phyloP scores from a whole-genome alignment of 2,329 filamentous ascomycete genomes.

The Apiospora arundinis region DNA sequence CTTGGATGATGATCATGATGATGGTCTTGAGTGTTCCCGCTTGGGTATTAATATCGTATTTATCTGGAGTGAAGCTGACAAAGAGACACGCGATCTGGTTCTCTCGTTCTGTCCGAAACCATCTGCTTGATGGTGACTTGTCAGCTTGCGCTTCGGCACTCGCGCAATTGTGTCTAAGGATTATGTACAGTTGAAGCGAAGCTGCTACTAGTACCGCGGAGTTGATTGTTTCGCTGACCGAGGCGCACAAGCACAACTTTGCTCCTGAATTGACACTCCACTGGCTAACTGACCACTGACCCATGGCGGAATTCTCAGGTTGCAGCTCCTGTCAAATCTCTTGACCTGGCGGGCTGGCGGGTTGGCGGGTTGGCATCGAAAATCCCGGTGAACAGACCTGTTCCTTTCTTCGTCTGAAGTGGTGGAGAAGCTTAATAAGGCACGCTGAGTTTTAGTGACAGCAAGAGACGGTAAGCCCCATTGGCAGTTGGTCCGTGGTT shows the following conservation, averaged over 20 bases:
- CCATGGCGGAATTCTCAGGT: no score
- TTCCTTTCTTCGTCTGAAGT: not conserved
- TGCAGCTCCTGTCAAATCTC: not conserved
- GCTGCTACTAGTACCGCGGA: not conserved
- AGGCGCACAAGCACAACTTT: no score
- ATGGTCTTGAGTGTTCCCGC: not conserved
- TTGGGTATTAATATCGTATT: not conserved
- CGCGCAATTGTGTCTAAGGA: not conserved
- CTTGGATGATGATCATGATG: not conserved
- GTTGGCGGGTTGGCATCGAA: not conserved
- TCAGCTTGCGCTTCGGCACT: not conserved
- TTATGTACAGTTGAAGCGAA: no score
- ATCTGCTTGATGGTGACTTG: not conserved
- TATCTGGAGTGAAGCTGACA: not conserved
- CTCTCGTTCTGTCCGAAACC: not conserved
- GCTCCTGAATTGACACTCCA: not conserved
- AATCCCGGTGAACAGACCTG: not conserved
- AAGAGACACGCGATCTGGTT: not conserved
- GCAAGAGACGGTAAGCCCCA: not conserved
- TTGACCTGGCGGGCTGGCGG: not conserved
- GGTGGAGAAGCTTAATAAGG: not conserved
- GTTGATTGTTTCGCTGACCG: no score
- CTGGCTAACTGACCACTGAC: not conserved
- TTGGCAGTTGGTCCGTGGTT: not conserved
- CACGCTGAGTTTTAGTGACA: not conserved